phyloP scores from a whole-genome alignment of 2,329 filamentous ascomycete genomes.

The Clonostachys rosea region DNA sequence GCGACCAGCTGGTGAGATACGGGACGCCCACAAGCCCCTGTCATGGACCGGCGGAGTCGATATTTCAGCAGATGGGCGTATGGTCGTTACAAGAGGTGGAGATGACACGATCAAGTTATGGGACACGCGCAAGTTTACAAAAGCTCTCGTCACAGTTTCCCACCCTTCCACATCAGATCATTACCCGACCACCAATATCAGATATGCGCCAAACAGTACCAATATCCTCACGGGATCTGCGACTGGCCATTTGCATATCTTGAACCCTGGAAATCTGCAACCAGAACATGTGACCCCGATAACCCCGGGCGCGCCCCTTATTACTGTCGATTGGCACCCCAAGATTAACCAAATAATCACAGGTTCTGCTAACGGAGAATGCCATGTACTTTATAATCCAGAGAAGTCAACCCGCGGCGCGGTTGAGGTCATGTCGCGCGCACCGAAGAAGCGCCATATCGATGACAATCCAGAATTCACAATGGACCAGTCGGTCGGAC shows the following conservation, averaged over 20 bases:
- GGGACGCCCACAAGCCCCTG: constrained; percentile 73
- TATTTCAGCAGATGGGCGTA: constrained; percentile 83
- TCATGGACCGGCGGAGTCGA: constrained; percentile 93
- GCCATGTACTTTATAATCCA: constrained; percentile 87
- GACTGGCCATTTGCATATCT: constrained; percentile 81
- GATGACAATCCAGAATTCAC: constrained; percentile 89
- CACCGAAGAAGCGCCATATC: constrained; percentile 90
- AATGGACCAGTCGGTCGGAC: constrained; percentile 74
- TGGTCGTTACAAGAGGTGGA: constrained; percentile 86
- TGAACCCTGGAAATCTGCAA: constrained; percentile 87
- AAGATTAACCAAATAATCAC: constrained; percentile 96
- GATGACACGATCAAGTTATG: constrained; percentile 93
- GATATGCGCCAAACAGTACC: constrained; percentile 79
- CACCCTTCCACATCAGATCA: constrained; percentile 80
- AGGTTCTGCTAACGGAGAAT: constrained; percentile 86
- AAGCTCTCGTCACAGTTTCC: constrained; percentile 73
- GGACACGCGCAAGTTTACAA: constrained; percentile 95
- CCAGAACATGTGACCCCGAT: constrained; percentile 83
- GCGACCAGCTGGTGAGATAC: constrained; percentile 76
- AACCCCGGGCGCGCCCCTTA: constrained; percentile 78
- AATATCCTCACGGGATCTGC: constrained; percentile 87
- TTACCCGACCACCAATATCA: constrained; percentile 81
- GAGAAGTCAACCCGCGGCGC: constrained; percentile 77
- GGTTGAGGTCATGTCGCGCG: constrained; percentile 84
- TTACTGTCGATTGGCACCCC: constrained; percentile 85